These are phyloP conservation scores for Rhizopus stolonifer DNA, from an alignment of 371 early-diverging fungal genomes.

Conservation along the genomic window DNA sequence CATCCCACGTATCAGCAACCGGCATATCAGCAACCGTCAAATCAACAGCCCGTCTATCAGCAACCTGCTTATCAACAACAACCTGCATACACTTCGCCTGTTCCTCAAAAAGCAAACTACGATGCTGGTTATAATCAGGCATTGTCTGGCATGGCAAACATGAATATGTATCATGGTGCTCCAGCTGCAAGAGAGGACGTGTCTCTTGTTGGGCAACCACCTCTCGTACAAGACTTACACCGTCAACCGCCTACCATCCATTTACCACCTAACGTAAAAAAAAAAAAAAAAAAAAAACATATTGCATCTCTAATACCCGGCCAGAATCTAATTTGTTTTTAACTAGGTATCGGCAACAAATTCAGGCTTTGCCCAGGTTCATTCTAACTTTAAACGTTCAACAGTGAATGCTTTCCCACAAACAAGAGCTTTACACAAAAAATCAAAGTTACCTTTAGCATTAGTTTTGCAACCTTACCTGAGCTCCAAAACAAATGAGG, in stretches of 20 bases:
- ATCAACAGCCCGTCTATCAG: neutral
- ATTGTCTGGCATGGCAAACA: conserved; percentile 25
- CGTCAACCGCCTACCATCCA: conserved; percentile 32
- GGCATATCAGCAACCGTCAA: neutral
- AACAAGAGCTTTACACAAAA: conserved; percentile 60
- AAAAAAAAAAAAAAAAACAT: neutral
- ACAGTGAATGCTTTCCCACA: conserved; percentile 78
- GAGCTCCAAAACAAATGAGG: conserved; percentile 42
- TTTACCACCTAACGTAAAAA: conserved; percentile 41
- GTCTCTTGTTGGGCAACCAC: conserved; percentile 52
- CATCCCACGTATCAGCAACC: neutral
- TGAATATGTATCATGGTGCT: conserved; percentile 19
- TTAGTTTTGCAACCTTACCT: conserved; percentile 72
- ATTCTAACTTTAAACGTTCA: conserved; percentile 61
- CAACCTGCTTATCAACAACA: neutral
- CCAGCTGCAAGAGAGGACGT: conserved; percentile 26
- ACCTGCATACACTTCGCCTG: conserved; percentile 8
- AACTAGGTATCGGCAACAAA: conserved; percentile 35
- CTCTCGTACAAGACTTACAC: conserved; percentile 49
- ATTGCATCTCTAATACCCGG: too few species aligned
- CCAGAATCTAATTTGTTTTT: too few species aligned
- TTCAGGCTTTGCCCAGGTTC: conserved; percentile 42
- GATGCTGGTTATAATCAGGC: conserved; percentile 14
- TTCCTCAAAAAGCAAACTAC: neutral
- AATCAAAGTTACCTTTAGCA: conserved; percentile 76